A percentile compares a stretch with the other conserved stretches of the same genome.
Evolutionary conservation across 352 stramenopile genomes (phyloP).

Genomic region (Phytophthora hibernalis): DNA sequence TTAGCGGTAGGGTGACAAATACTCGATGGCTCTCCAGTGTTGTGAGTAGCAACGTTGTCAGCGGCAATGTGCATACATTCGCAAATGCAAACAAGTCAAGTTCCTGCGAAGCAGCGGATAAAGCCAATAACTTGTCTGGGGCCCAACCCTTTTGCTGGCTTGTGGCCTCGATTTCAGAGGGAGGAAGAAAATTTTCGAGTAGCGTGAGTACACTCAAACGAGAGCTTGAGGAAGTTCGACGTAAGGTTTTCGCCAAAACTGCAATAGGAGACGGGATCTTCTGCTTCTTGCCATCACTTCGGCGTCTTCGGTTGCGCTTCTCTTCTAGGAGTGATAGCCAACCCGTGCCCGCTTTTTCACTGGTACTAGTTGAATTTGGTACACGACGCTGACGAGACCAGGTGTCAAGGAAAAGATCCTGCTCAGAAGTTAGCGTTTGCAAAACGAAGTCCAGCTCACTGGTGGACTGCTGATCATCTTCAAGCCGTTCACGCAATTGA

Average conservation of each 20-base stretch:
- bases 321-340: slow-evolving; percentile 69
- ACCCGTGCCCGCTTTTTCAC: slow-evolving; percentile 38
- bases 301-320: slow-evolving; percentile 44
- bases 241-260: slow-evolving; percentile 38
- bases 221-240: slow-evolving; percentile 57
- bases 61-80: slow-evolving; percentile 48
- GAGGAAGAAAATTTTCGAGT: slow-evolving; percentile 53
- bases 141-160: slow-evolving; percentile 40
- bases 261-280: slow-evolving; percentile 21
- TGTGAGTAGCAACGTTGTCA: slow-evolving; percentile 68
- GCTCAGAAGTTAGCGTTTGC: slow-evolving; percentile 67
- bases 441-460: slow-evolving; percentile 72
- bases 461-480: slow-evolving; percentile 45
- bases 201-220: slow-evolving; percentile 60
- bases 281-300: slow-evolving; percentile 21
- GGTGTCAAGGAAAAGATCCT: slow-evolving; percentile 64
- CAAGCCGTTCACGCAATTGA: slow-evolving; percentile 53
- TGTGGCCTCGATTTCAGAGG: slow-evolving; percentile 5
- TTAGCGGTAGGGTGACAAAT: slow-evolving; percentile 62
- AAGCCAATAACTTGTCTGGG: slow-evolving; percentile 45
- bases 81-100: slow-evolving; percentile 65
- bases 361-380: slow-evolving; percentile 18
- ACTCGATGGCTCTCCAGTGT: slow-evolving; percentile 73
- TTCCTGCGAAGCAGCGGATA: slow-evolving; percentile 46
- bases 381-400: slow-evolving; percentile 36